Evolutionary conservation across 352 stramenopile genomes (phyloP).

Genomic region (Pythium apleroticum): DNA sequence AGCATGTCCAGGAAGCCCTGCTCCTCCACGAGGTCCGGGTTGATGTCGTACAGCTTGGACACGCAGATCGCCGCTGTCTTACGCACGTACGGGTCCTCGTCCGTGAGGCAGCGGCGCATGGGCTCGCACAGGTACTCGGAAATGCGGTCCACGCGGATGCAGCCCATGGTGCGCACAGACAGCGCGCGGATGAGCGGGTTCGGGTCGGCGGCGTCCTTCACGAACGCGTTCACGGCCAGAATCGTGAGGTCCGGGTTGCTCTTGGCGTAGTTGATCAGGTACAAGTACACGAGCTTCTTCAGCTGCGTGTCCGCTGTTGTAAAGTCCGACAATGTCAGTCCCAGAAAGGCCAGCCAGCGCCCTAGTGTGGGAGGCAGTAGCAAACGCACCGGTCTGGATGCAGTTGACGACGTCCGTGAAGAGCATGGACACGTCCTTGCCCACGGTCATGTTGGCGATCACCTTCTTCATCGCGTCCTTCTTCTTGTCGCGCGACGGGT

Average conservation of each 20-base stretch:
- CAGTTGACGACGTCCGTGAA: conserved; percentile 99
- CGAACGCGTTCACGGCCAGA: conserved; percentile 99
- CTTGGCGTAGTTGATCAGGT: conserved; percentile 99
- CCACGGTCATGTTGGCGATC: conserved; percentile 99
- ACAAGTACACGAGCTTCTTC: conserved; percentile 99
- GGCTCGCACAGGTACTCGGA: conserved; percentile 99
- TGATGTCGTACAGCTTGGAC: conserved; percentile 99
- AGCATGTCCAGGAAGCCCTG: conserved; percentile 96
- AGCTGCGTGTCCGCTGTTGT: conserved; percentile 93
- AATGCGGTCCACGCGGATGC: conserved; percentile 99
- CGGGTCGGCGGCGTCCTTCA: conserved; percentile 89
- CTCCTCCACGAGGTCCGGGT: conserved; percentile 95
- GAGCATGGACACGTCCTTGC: conserved; percentile 98
- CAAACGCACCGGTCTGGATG: conserved; percentile 95
- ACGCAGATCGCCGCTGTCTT: conserved; percentile 99
- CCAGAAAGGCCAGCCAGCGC: too few species aligned
- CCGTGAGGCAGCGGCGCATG: conserved; percentile 92
- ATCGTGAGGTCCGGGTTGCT: conserved; percentile 99
- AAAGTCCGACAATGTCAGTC: neutral
- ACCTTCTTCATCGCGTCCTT: conserved; percentile 99
- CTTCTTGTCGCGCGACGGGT: conserved; percentile 96
- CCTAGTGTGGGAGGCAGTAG: too few species aligned
- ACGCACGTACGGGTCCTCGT: conserved; percentile 98
- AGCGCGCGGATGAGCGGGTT: conserved; percentile 96
- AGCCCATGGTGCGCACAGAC: conserved; percentile 99